Base-by-base conservation (phyloP, 2,329 filamentous ascomycete species). In the Penicillium sclerotiorum region DNA sequence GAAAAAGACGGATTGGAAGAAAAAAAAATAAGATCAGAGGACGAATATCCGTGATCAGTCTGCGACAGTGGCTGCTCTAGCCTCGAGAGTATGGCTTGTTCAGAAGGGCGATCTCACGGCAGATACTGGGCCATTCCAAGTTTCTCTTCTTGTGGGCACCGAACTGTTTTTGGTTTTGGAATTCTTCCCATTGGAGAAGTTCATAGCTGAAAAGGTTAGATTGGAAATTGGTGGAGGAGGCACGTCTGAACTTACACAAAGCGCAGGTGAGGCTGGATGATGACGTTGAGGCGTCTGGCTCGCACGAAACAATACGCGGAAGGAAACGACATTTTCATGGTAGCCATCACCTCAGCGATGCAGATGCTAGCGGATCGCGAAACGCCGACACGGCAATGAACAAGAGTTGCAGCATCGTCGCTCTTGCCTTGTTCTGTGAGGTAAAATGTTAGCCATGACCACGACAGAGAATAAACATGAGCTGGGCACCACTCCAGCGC, bases 341-440 rank as follows among this genome's bases (percentile, higher is more conserved):
- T 80, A 28, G 87, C 85, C 94, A 99, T 99, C 28, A 97, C 90
- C 71, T 97, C 92, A n/a, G 94, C 94, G 63, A 99, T 99, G 69
- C 94, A 97, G 54, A 99, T 96, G 1, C 93, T 99, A 11, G 94
- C 94, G 55, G 90, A 96, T 44, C 94, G 84, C 43, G 92, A 96
- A 47, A 99, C 94, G 40, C 94, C 94, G 7, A 99, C 94, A 15
- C 94, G 87, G 69, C 94, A 99, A 69, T 99, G 94, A 13, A 99
- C 94, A 49, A 99, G 80, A 0, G 94, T 97, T 20, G 93, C 90
- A 4, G 84, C 89, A 23, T 88, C 87, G 36, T 88, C 87, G 30
- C 75, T 74, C 65, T 87, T 89, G 28, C 93, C 92, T 59, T 85
- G 84, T 59, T 90, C 94, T 96, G 62, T 39, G 21, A 8, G 23